Evolutionary conservation across 768 basidiomycete genomes (phyloP).

Genomic region (Royoungia palumana): DNA sequence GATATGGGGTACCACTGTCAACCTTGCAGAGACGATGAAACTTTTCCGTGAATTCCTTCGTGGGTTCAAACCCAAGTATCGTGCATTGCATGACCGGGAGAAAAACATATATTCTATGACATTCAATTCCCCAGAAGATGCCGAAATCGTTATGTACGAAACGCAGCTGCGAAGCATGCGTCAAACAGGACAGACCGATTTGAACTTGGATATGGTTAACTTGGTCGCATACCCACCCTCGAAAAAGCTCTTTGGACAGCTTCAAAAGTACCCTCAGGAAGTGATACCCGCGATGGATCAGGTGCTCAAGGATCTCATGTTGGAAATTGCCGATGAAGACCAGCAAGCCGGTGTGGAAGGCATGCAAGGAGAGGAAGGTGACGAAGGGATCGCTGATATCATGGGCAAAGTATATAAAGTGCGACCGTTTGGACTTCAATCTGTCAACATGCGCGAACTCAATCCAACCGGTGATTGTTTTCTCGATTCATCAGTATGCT

Average conservation of each 20-base stretch:
- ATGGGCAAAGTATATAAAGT: slow-evolving; percentile 89
- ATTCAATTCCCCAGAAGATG: slow-evolving; percentile 60
- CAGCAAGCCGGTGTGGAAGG: slow-evolving; percentile 65
- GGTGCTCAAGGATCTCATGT: slow-evolving; percentile 88
- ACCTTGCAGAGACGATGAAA: slow-evolving; percentile 87
- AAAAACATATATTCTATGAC: slow-evolving; percentile 49
- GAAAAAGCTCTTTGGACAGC: slow-evolving; percentile 78
- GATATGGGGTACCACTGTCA: slow-evolving; percentile 98
- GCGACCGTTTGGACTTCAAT: slow-evolving; percentile 79
- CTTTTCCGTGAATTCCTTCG: slow-evolving; percentile 84
- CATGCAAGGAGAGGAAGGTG: slow-evolving; percentile 73
- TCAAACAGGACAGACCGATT: slow-evolving; percentile 85
- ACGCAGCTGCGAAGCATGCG: slow-evolving; percentile 81
- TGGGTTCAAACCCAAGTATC: slow-evolving; percentile 92
- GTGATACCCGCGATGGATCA: slow-evolving; percentile 97
- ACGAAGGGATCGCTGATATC: slow-evolving; percentile 86
- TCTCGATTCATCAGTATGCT: neutral
- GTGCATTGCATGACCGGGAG: slow-evolving; percentile 65
- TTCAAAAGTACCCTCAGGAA: slow-evolving; percentile 95
- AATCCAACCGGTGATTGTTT: slow-evolving; percentile 76
- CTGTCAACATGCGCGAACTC: slow-evolving; percentile 91
- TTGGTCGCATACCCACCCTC: slow-evolving; percentile 81
- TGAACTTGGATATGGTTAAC: slow-evolving; percentile 89
- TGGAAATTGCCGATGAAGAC: slow-evolving; percentile 82
- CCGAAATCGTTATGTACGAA: slow-evolving; percentile 72